Evolutionary conservation across 2,329 filamentous ascomycete genomes (phyloP), one percentile per base, ranked within the genome.

Genomic region (Aspergillus fumigatiaffinis): DNA sequence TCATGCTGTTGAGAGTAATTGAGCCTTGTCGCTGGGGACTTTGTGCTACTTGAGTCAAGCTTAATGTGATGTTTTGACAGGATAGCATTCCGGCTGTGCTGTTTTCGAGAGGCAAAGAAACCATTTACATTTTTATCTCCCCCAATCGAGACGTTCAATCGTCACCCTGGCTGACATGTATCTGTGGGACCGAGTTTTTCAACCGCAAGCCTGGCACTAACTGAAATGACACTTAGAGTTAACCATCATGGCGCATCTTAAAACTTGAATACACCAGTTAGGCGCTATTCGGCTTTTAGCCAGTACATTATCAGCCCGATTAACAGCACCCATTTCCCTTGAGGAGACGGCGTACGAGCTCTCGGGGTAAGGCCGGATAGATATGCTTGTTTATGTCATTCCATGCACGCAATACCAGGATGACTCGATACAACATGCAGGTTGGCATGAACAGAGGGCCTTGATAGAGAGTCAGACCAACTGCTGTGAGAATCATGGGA

Each of bases 351-450:
- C 9, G 5, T 26, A 47, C 17, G 44, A 25, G 23, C 10, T 47
- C 44, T 47, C 6, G 20, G 44, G 10, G 10, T 35, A 35, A 23
- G 44, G 21, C 10, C 20, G 21, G 42, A 14, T 41, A 59, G 44
- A 23, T 41, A 59, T 56, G 53, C 56, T 52, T 60, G 57, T 44
- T 32, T 49, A 53, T 57, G 55, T 57, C 51, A 56, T 60, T 51
- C 35, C 48, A 59, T 64, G 60, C 60, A 63, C 32, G 60, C 47
- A 46, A 56, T 61, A 50, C 63, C 52, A 58, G 63, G 63, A 60
- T 65, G 50, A 28, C 46, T 42, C 41, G 47, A 10, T 52, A 35
- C 41, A 41, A 23, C 29, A 46, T 46, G 49, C 28, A 38, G 35
- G 23, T 21, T 56, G 46, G 50, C 50, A 54, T 51, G 29, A 17